Percentiles rank a stretch among this genome's conserved stretches.
These are phyloP conservation scores for Dothistroma pini DNA, from an alignment of 2,329 filamentous ascomycete genomes.

Conservation along the genomic window DNA sequence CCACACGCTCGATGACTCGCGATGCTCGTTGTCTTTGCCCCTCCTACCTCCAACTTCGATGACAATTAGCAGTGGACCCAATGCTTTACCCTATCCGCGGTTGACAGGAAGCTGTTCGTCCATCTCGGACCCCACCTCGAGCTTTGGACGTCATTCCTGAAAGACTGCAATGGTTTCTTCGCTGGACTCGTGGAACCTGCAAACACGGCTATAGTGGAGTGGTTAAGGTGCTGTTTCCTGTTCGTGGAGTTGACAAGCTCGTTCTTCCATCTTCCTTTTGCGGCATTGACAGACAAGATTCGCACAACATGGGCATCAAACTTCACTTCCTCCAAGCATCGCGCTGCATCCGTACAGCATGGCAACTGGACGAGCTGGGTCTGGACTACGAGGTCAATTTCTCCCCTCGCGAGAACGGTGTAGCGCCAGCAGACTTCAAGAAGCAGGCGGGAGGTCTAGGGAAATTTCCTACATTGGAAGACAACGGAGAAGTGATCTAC, in stretches of 20 bases:
- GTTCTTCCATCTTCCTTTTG: not conserved
- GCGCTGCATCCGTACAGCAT: conserved; percentile 44
- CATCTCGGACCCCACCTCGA: not conserved
- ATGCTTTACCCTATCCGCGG: not conserved
- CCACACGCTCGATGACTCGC: not conserved
- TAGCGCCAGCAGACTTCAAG: conserved; percentile 44
- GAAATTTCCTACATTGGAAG: conserved; percentile 45
- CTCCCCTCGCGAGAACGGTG: conserved; percentile 38
- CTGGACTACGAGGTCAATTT: conserved; percentile 43
- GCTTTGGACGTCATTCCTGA: not conserved
- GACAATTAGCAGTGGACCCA: conserved; percentile 1
- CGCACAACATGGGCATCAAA: conserved; percentile 31
- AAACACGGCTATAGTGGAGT: not conserved
- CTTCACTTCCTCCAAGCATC: conserved; percentile 49
- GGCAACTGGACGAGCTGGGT: conserved; percentile 46
- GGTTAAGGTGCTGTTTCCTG: not conserved
- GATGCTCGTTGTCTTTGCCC: not conserved
- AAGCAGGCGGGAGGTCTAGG: conserved; percentile 42
- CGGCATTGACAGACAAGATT: not conserved
- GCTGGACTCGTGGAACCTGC: not conserved
- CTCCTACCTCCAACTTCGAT: not conserved
- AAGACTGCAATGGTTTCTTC: not conserved
- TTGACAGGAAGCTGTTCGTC: not conserved
- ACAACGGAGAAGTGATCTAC: conserved; percentile 39
- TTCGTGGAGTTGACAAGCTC: not conserved